Base-by-base conservation (phyloP, 495 filamentous ascomycete genomes). In the Elaphomyces granulatus region DNA sequence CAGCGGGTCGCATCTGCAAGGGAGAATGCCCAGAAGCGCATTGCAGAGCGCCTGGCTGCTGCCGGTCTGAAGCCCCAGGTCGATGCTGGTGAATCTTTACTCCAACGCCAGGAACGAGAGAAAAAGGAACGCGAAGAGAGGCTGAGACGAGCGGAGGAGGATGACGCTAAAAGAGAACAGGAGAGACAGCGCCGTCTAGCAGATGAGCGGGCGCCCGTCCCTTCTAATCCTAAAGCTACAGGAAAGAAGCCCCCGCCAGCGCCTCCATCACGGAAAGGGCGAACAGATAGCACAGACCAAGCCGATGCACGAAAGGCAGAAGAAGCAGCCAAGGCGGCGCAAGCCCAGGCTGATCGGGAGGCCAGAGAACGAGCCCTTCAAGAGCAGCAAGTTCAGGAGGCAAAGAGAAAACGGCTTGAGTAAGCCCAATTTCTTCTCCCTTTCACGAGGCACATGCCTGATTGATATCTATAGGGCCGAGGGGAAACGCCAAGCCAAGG, bases 41-140 rank as follows among this genome's bases (percentile, higher is more conserved):
- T 99, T 81, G 87, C 88, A n/a, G 92, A 96, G 56, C 77, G 90
- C 36, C 76, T 99, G 46, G 92, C 92, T 33, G 90, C 88, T 34
- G 73, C 94, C 40, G 90, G 90, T 14, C 73, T 99, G 47, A 90
- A 86, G 51, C 74, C 87, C 19, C 75, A 82, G 20, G 58, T 47
- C 18, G 75, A 74, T 36, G 62, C 74, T 2, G 72, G 75, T 2
- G 90, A 99, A 60, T 81, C 79, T 18, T 61, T 86, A 1, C 70
- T 78, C 38, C 87, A 96, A 61, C 74, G 87, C 33, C 74, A 80
- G 41, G 92, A 95, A 50, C 78, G 90, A 15, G 90, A 99, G 58
- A 76, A 71, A 46, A 83, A 75, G 45, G 90, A 96, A 47, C 70
- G 83, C 19, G 85, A 92, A 46, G 82, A 87, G 15, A 84, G 86